Evolutionary conservation across 768 basidiomycete species (phyloP), one percentile per base, ranked within the genome.

Genomic region (Russula earlei): DNA sequence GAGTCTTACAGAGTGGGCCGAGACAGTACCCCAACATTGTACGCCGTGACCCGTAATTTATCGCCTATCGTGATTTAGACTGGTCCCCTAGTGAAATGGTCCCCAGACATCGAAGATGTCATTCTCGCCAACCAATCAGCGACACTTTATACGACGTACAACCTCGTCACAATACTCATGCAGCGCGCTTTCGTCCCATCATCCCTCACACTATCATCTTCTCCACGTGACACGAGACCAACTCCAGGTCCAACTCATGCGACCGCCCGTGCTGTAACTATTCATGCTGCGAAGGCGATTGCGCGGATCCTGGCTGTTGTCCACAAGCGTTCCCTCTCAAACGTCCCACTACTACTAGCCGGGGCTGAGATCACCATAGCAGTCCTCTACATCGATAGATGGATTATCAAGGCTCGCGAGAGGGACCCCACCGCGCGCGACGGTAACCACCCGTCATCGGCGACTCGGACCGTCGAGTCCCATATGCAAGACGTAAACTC

Each of bases 151-250:
- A 64, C 71, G 3, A 65, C 70, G 2, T 81, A 77, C 65, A 77
- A 87, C 62, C 74, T 83, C 54, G 70, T 81, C 14, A 82, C 85
- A 67, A 88, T 91, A 58, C 72, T 86, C 34, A 75, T 88, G 37
- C 87, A 91, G 67, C 82, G 87, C 2, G 83, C 87, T 0, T 90
- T 88, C 69, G 82, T 91, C 54, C 84, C 83, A 6, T 43, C 55
- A 10, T 47, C 58, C 15, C 17, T 52, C 24, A 19, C 46, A 3
- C 22, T 60, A n/a, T 41, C 60, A 40, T 53, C 46, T 12, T 51
- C 49, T 3, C 47, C 56, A 31, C 48, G 52, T 25, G 49, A 53
- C 20, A 9, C 11, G 5, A 31, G 24, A 20, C 41, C 37, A n/a
- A 20, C 29, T 9, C 45, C 49, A 4, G 37, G 34, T 31, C 33